A percentile compares a stretch with the other conserved stretches of the same genome.
Evolutionary conservation across 192 early-diverging fungal species (phyloP).

Genomic region (Coemansia reversa): DNA sequence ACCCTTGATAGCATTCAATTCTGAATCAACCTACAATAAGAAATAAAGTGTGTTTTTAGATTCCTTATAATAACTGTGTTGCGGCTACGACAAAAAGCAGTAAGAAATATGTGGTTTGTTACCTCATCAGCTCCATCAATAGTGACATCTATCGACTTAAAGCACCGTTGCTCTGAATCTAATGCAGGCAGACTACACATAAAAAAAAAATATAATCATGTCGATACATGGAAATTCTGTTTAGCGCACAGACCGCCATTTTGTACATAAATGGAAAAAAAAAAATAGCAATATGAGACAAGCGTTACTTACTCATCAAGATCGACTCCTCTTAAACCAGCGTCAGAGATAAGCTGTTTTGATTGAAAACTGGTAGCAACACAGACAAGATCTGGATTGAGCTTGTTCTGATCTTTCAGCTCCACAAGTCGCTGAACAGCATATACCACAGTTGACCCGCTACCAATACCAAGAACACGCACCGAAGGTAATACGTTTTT

Average conservation of each 20-base stretch:
- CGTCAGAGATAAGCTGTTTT: constrained; percentile 76
- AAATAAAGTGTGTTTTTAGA: neutral
- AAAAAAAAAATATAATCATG: neutral
- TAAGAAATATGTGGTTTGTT: constrained; percentile 1
- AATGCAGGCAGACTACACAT: constrained; percentile 63
- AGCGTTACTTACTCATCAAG: constrained; percentile 66
- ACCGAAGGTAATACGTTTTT: constrained; percentile 70
- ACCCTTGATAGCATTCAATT: constrained; percentile 92
- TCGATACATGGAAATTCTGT: neutral
- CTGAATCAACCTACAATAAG: constrained; percentile 64
- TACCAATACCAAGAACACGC: constrained; percentile 84
- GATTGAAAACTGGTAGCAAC: constrained; percentile 94
- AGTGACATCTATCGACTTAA: constrained; percentile 67
- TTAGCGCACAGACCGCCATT: constrained; percentile 1
- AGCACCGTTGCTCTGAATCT: constrained; percentile 20
- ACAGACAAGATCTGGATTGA: constrained; percentile 69
- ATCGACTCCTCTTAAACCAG: constrained; percentile 74
- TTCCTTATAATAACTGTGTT: too few species aligned
- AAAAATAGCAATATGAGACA: constrained; percentile 2
- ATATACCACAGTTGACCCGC: constrained; percentile 85
- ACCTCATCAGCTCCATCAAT: constrained; percentile 92
- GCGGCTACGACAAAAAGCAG: neutral
- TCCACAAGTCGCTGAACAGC: constrained; percentile 79
- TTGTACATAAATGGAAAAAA: neutral
- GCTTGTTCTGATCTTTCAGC: constrained; percentile 57